Conservation (phyloP, 805 yeast species). For the Suhomyces sp. region DNA sequence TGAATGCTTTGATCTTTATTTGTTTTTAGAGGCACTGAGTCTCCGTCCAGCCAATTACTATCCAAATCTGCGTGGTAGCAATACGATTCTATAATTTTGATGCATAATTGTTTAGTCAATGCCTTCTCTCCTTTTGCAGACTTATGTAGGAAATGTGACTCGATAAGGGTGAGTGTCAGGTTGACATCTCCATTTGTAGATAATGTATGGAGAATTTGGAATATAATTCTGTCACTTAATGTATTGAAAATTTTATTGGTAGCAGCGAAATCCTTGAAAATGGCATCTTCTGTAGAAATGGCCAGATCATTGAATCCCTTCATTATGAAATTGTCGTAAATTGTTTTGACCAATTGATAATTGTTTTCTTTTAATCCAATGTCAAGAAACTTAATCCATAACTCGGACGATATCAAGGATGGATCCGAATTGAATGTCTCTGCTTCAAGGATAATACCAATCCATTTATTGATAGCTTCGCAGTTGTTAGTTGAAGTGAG, state of each 20-base stretch:
- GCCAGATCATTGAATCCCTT: conserved; percentile 19
- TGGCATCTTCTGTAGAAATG: conserved; percentile 24
- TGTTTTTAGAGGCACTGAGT: conserved; percentile 5
- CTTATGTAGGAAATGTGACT: conserved; percentile 36
- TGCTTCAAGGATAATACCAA: conserved; percentile 4
- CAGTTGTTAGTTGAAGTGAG: conserved; percentile 21
- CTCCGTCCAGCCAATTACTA: conserved; percentile 10
- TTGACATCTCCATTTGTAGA: conserved; percentile 38
- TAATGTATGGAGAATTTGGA: conserved; percentile 30
- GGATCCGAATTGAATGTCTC: background rate
- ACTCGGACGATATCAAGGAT: conserved; percentile 6
- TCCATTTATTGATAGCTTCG: conserved; percentile 17
- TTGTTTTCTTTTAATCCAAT: conserved; percentile 24
- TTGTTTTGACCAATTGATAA: conserved; percentile 25
- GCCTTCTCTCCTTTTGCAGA: conserved; percentile 31
- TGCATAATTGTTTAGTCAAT: conserved; percentile 32
- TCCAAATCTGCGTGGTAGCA: conserved; percentile 21
- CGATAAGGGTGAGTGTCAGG: conserved; percentile 34
- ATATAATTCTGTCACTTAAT: conserved; percentile 22
- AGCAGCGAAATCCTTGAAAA: conserved; percentile 14
- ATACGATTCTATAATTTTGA: conserved; percentile 35
- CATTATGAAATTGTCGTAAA: conserved; percentile 33
- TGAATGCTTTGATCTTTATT: conserved; percentile 26
- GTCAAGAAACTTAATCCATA: conserved; percentile 25
- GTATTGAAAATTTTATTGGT: conserved; percentile 15